A percentile compares a stretch with the other conserved stretches of the same genome.
phyloP scores from a whole-genome alignment of 1,284 basidiomycete genomes.

The Ustilago crameri region DNA sequence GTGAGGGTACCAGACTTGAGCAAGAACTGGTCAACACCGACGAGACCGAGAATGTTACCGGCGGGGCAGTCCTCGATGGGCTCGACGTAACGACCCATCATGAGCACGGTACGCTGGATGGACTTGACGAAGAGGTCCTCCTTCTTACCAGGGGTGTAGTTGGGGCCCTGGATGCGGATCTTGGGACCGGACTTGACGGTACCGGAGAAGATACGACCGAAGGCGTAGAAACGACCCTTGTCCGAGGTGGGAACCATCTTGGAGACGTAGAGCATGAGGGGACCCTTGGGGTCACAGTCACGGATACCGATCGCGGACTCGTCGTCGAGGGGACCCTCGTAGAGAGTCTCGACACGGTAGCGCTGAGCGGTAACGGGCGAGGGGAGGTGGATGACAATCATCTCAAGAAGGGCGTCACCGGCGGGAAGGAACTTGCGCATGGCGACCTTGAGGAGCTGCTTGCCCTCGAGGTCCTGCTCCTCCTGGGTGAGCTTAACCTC shows the following conservation, averaged over 20 bases:
- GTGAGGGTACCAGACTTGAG: conserved; percentile 97
- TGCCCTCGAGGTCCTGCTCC: conserved; percentile 95
- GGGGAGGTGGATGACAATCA: conserved; percentile 96
- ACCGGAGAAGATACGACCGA: conserved; percentile 99
- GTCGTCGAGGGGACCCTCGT: conserved; percentile 99
- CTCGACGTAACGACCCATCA: conserved; percentile 99
- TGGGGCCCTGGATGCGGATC: conserved; percentile 99
- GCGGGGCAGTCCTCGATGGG: conserved; percentile 99
- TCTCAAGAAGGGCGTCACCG: conserved; percentile 97
- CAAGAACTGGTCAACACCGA: conserved; percentile 99
- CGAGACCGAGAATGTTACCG: conserved; percentile 98
- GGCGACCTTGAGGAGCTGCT: conserved; percentile 94
- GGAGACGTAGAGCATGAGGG: conserved; percentile 97
- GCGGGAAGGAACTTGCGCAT: conserved; percentile 99
- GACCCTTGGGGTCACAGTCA: conserved; percentile 96
- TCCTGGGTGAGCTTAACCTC: conserved; percentile 89
- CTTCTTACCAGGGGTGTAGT: conserved; percentile 99
- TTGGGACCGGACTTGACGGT: conserved; percentile 97
- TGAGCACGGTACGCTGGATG: conserved; percentile 97
- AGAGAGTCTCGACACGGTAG: conserved; percentile 99
- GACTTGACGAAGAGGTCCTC: conserved; percentile 98
- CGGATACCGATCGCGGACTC: conserved; percentile 98
- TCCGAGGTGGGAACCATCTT: conserved; percentile 99
- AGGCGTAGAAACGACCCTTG: conserved; percentile 99
- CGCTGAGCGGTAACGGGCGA: conserved; percentile 96